A percentile compares a stretch with the other conserved stretches of the same genome.
Evolutionary conservation across 257 asterid species (phyloP).

Genomic region (Fraxinus cuspidata): DNA sequence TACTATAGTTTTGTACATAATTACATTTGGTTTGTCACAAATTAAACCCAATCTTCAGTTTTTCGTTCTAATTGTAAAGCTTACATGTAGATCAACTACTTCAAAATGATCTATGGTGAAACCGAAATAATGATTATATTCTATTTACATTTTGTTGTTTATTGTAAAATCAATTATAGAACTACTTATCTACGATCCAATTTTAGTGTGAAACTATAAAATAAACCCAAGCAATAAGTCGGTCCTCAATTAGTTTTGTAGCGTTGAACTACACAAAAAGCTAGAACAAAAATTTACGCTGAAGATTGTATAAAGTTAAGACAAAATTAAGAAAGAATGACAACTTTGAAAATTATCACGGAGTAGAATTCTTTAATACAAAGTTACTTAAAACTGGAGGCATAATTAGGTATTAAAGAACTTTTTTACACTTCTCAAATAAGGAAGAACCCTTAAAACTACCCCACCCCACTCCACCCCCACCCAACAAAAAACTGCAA

Average conservation of each 20-base stretch:
- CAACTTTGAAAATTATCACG: not conserved
- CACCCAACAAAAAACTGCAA: conserved; percentile 34
- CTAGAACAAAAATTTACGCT: not conserved
- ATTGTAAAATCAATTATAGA: no score
- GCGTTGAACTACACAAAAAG: not conserved
- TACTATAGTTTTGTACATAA: not conserved
- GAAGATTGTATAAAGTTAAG: no score
- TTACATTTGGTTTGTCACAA: not conserved
- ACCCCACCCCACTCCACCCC: not conserved
- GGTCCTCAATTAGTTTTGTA: not conserved
- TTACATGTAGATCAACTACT: not conserved
- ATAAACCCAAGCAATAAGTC: no score
- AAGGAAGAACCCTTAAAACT: not conserved
- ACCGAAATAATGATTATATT: not conserved
- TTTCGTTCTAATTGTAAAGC: not conserved
- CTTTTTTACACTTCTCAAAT: conserved; percentile 22
- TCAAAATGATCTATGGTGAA: not conserved
- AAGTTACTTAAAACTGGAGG: not conserved
- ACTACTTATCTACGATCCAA: no score
- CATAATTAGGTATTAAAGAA: not conserved
- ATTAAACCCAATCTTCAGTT: not conserved
- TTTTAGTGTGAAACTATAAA: no score
- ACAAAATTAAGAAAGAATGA: not conserved
- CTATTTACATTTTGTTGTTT: no score
- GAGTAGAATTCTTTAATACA: not conserved